Evolutionary conservation across 2,329 filamentous ascomycete species (phyloP), one percentile per base, ranked within the genome.

Genomic region (Beauveria scarabaeidicola): DNA sequence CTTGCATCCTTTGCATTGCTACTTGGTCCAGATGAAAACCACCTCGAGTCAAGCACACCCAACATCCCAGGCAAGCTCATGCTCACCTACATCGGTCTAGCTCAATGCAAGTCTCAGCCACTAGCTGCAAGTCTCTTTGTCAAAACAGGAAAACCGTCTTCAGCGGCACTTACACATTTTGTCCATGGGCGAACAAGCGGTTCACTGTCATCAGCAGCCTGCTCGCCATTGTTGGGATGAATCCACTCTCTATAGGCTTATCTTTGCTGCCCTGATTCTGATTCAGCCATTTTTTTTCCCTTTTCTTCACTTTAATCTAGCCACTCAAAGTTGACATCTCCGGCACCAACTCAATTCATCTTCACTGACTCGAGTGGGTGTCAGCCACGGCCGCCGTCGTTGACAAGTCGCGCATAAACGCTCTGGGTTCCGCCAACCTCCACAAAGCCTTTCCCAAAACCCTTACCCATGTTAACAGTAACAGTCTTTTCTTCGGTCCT

Each of bases 291-390:
- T 32, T 44, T 38, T 9, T 19, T 7, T 36, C 21, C 23, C 29
- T 38, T 3, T 4, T 38, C 19, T 8, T 48, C 9, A 15, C 9
- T 15, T 29, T 19, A 15, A 7, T 7, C 17, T 11, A 55, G 53
- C n/a, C 40, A 19, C 5, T 38, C 6, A 25, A 27, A 15, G 23
- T 19, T 21, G 23, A 10, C 19, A 15, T 17, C 38, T 25, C 40
- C 27, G 56, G 46, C 27, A 27, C 38, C 38, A 40, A 58, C 23
- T 15, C 27, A 43, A 40, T 17, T 40, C 56, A 21, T 23, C 19
- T 53, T 53, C 21, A 52, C 50, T 59, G 57, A 59, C 57, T 59
- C 57, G 32, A 53, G 57, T 53, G 57, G 57, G 29, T 59, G 47
- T 53, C 43, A 40, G 41, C 50, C 57, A 52, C 44, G 23, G 15